A percentile compares a stretch with the other conserved stretches of the same genome.
Evolutionary conservation across 129 eudicot genomes (phyloP).

Genomic region (Flaveria linearis): DNA sequence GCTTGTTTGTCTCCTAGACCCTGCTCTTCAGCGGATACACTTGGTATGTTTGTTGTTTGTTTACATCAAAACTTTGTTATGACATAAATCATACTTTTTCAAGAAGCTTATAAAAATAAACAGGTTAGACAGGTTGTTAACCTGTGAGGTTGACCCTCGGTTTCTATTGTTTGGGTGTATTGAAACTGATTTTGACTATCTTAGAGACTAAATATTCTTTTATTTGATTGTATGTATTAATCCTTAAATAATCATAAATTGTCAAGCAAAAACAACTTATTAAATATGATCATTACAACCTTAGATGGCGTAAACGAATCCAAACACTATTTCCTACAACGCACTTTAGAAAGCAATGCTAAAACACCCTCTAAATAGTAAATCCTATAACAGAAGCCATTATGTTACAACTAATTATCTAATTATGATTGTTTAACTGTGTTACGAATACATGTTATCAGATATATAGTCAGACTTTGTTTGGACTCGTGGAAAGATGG

Average conservation of each 20-base stretch:
- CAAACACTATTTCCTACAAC: not conserved
- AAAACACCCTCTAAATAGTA: not conserved
- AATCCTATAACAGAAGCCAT: not conserved
- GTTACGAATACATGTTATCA: conserved; percentile 26
- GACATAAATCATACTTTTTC: not conserved
- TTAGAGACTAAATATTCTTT: not conserved
- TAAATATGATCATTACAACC: not conserved
- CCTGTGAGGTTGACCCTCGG: not conserved
- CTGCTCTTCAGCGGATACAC: too few relatives aligned
- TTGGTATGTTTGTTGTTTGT: too few relatives aligned
- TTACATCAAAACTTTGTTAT: not conserved
- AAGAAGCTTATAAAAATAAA: not conserved
- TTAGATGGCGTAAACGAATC: not conserved
- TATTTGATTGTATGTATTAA: not conserved
- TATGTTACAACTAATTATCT: not conserved
- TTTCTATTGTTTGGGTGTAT: too few relatives aligned
- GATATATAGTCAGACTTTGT: conserved; percentile 74
- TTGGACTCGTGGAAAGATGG: conserved; percentile 59
- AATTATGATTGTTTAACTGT: not conserved
- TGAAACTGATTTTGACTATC: too few relatives aligned
- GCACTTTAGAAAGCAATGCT: not conserved
- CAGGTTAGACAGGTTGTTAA: not conserved
- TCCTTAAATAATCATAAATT: not conserved
- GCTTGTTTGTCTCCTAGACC: too few relatives aligned
- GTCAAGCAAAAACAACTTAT: not conserved